Conservation (phyloP, 2,329 filamentous ascomycete species). For the Emergomyces orientalis region DNA sequence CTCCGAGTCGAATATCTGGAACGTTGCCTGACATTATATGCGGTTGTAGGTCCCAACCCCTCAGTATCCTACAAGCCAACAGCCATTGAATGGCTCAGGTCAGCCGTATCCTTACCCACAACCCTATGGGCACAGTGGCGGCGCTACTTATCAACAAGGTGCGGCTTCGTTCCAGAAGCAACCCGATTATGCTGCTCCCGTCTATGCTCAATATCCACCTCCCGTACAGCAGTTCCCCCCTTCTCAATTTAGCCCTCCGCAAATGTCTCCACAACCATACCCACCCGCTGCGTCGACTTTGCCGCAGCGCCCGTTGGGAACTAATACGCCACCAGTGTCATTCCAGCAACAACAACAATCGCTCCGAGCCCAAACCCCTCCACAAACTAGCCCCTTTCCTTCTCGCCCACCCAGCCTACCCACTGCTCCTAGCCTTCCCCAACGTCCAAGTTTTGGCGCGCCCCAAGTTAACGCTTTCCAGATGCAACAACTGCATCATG, state of each 20-base stretch:
- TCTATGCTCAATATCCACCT: constrained; percentile 30
- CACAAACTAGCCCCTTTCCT: constrained; percentile 26
- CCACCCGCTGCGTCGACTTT: constrained; percentile 20
- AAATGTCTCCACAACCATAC: constrained; percentile 27
- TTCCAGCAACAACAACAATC: constrained; percentile 36
- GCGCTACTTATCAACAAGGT: constrained; percentile 36
- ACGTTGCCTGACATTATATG: not conserved
- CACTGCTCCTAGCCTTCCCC: constrained; percentile 49
- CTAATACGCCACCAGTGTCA: constrained; percentile 33
- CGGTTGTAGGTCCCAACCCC: constrained; percentile 33
- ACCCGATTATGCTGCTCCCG: constrained; percentile 19
- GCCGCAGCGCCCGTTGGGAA: constrained; percentile 30
- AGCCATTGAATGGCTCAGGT: constrained; percentile 40
- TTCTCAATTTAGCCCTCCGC: constrained; percentile 26
- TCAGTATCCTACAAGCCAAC: constrained; percentile 36
- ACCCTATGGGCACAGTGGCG: constrained; percentile 33
- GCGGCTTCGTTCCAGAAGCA: constrained; percentile 20
- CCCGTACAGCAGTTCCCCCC: constrained; percentile 27
- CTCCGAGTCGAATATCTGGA: not conserved
- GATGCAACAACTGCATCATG: constrained; percentile 50
- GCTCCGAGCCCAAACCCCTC: constrained; percentile 36
- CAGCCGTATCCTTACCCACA: constrained; percentile 33
- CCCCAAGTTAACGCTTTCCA: constrained; percentile 45
- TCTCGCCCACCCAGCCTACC: constrained; percentile 47
- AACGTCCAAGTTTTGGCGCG: constrained; percentile 50